phyloP scores from a whole-genome alignment of 2,329 filamentous ascomycete genomes.

The Achaetomium macrosporum region DNA sequence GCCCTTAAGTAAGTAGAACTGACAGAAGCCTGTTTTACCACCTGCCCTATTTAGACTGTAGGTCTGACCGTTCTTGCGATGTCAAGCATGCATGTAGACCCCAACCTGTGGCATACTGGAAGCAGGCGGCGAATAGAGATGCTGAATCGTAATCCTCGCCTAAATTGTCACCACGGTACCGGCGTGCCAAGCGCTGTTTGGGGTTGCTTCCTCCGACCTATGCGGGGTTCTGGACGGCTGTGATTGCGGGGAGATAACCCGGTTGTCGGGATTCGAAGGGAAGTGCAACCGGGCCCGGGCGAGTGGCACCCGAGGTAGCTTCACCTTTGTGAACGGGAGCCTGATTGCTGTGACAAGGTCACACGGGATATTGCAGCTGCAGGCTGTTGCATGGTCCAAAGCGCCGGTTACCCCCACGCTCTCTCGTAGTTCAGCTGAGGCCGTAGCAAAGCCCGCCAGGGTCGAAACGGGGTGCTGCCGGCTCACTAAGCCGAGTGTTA shows the following conservation, averaged over 20 bases:
- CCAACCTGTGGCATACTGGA: too few species aligned
- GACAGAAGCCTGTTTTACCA: neutral
- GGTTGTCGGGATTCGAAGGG: conserved; percentile 4
- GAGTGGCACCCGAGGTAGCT: neutral
- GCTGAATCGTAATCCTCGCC: neutral
- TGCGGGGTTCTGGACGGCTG: conserved; percentile 12
- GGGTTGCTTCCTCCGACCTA: conserved; percentile 19
- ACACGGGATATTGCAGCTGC: too few species aligned
- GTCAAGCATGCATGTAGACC: neutral
- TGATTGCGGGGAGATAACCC: conserved; percentile 2
- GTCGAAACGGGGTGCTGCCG: too few species aligned
- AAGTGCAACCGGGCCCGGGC: neutral
- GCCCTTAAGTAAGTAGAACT: neutral
- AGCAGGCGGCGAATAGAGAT: neutral
- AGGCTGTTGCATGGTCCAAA: too few species aligned
- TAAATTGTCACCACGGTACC: too few species aligned
- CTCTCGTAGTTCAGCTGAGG: too few species aligned
- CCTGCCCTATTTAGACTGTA: neutral
- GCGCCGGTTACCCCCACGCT: too few species aligned
- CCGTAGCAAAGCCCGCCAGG: too few species aligned
- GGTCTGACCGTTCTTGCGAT: neutral
- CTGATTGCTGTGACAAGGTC: too few species aligned
- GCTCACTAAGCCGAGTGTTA: too few species aligned
- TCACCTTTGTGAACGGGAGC: too few species aligned
- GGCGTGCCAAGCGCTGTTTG: conserved; percentile 18